phyloP scores from a whole-genome alignment of 768 basidiomycete genomes.

The Dioszegia crocea region DNA sequence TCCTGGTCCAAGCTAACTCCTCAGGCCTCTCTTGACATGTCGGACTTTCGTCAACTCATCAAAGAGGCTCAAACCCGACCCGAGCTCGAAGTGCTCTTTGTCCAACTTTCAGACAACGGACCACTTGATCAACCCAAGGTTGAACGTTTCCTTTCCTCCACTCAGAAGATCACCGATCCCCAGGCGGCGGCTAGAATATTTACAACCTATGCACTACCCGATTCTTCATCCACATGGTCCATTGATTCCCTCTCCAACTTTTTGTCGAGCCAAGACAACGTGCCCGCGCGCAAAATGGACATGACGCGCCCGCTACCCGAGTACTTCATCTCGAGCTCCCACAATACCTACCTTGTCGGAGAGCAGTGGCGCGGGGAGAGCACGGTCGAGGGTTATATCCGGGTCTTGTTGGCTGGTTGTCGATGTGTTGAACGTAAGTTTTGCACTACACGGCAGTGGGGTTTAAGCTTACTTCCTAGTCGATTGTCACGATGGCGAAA shows the following conservation, averaged over 20 bases:
- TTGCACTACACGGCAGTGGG: not conserved
- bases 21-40: slow-evolving; percentile 48
- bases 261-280: slow-evolving; percentile 74
- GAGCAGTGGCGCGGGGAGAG: slow-evolving; percentile 66
- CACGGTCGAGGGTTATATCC: slow-evolving; percentile 87
- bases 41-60: slow-evolving; percentile 75
- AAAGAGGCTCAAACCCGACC: slow-evolving; percentile 76
- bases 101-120: slow-evolving; percentile 49
- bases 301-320: slow-evolving; percentile 85
- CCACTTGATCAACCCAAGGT: slow-evolving; percentile 53
- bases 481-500: slow-evolving; percentile 85
- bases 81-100: slow-evolving; percentile 69
- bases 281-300: slow-evolving; percentile 64
- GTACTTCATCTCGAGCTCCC: slow-evolving; percentile 83
- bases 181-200: slow-evolving; percentile 47
- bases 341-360: slow-evolving; percentile 59
- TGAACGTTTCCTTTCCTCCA: slow-evolving; percentile 55
- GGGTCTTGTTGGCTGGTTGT: slow-evolving; percentile 81
- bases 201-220: slow-evolving; percentile 48
- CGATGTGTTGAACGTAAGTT: slow-evolving; percentile 85
- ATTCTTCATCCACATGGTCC: slow-evolving; percentile 54
- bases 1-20: not conserved
- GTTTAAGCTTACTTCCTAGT: slow-evolving; percentile 55
- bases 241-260: slow-evolving; percentile 70
- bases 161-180: slow-evolving; percentile 52